phyloP scores from a whole-genome alignment of 805 yeast genomes.

The Wickerhamomyces kurtzmanii region DNA sequence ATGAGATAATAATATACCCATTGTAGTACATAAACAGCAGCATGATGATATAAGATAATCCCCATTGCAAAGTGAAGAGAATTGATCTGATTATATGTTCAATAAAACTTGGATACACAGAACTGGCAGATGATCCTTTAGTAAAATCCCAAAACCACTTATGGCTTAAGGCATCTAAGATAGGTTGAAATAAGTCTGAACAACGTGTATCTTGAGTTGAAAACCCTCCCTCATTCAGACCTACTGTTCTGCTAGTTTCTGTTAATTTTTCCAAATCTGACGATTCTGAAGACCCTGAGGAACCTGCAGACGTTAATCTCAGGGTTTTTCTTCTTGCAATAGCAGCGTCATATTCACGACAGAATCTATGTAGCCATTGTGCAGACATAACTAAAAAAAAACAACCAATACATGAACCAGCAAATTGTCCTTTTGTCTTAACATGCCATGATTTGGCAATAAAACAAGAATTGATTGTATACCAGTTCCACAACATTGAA shows the following conservation, averaged over 20 bases:
- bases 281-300: background rate
- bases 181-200: constrained; percentile 13
- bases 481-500: constrained; percentile 67
- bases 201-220: too few relatives aligned
- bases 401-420: constrained; percentile 69
- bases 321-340: constrained; percentile 17
- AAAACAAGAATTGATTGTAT: constrained; percentile 57
- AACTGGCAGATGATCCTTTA: constrained; percentile 6
- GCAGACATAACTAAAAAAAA: constrained; percentile 46
- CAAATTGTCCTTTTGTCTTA: constrained; percentile 47
- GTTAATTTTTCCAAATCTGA: background rate
- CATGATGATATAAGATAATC: constrained; percentile 56
- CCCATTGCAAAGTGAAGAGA: constrained; percentile 51
- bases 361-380: constrained; percentile 46
- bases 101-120: constrained; percentile 27
- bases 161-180: constrained; percentile 16
- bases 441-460: constrained; percentile 58
- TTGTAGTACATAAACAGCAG: constrained; percentile 69
- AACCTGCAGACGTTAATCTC: constrained; percentile 3
- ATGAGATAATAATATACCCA: constrained; percentile 55
- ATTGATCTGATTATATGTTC: constrained; percentile 42
- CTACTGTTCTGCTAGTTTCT: background rate
- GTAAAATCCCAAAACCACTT: constrained; percentile 15
- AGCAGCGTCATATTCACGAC: constrained; percentile 40
- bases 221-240: constrained; percentile 2